phyloP scores from a whole-genome alignment of 495 filamentous ascomycete genomes.

The Neurospora sp. region DNA sequence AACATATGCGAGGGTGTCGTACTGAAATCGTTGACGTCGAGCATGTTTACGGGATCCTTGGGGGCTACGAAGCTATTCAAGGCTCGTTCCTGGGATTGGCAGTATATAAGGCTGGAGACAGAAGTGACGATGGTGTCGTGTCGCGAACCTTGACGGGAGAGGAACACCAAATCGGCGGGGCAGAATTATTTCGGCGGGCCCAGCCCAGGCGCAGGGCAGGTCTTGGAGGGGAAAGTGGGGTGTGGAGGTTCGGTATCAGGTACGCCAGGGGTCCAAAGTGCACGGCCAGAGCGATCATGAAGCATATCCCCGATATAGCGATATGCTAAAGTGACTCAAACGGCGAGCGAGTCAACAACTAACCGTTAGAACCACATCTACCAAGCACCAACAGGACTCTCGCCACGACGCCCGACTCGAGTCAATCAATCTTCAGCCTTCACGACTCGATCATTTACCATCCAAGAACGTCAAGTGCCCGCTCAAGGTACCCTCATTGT shows the following conservation, averaged over 20 bases:
- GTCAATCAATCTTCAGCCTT: neutral
- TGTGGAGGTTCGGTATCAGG: constrained; percentile 2
- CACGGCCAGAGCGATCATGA: neutral
- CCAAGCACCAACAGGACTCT: neutral
- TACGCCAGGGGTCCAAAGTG: constrained; percentile 6
- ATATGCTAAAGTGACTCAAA: constrained; percentile 3
- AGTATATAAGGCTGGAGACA: neutral
- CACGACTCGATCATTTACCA: neutral
- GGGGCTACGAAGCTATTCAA: neutral
- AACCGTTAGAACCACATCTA: neutral
- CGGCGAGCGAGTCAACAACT: neutral
- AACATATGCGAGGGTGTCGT: constrained; percentile 2
- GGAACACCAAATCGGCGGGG: constrained; percentile 21
- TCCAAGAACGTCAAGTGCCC: neutral
- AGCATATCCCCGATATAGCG: neutral
- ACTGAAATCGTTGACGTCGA: constrained; percentile 33
- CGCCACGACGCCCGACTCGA: neutral
- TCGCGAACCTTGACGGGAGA: neutral
- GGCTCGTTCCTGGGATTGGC: constrained; percentile 1
- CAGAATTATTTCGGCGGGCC: constrained; percentile 21
- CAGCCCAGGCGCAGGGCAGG: neutral
- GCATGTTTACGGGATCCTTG: constrained; percentile 14
- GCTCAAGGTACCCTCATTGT: neutral
- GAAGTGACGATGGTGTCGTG: neutral
- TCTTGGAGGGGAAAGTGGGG: constrained; percentile 23